A percentile compares a stretch with the other conserved stretches of the same genome.
These are phyloP conservation scores for Colletotrichum shisoi DNA, from an alignment of 2,329 filamentous ascomycete species.

Conservation along the genomic window DNA sequence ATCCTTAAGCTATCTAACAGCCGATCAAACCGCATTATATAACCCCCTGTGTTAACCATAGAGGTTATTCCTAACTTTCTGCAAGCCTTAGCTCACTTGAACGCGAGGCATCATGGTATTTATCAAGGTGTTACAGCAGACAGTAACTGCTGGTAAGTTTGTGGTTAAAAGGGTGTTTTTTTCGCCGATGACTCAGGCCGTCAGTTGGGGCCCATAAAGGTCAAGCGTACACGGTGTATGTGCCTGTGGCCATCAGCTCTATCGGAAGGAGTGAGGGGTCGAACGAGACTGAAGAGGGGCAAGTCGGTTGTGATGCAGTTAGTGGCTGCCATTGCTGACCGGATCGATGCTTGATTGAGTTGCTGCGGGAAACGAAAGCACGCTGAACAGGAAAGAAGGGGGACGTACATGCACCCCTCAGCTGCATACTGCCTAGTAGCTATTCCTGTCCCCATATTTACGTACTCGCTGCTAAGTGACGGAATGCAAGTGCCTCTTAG, in stretches of 20 bases:
- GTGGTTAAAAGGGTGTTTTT: too few species aligned
- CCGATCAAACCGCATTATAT: too few species aligned
- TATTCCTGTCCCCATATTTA: constrained; percentile 8
- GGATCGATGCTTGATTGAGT: not conserved
- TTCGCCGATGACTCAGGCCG: too few species aligned
- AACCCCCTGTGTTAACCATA: too few species aligned
- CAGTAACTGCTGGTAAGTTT: too few species aligned
- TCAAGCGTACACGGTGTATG: too few species aligned
- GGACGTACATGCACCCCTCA: constrained; percentile 14
- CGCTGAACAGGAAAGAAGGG: constrained; percentile 13
- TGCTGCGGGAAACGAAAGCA: not conserved
- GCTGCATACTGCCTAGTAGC: not conserved
- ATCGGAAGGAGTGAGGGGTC: not conserved
- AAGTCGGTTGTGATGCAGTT: not conserved
- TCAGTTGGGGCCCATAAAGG: too few species aligned
- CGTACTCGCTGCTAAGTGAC: constrained; percentile 2
- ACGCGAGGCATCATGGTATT: too few species aligned
- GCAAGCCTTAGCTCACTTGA: too few species aligned
- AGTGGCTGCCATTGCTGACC: constrained; percentile 8
- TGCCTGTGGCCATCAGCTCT: not conserved
- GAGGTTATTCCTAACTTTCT: too few species aligned
- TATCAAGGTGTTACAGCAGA: too few species aligned
- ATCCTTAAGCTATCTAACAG: too few species aligned
- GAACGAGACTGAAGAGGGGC: not conserved
- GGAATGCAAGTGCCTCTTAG: constrained; percentile 7